Conservation (phyloP, 176 grass and related monocot species). For the Miscanthus lutarioriparius region DNA sequence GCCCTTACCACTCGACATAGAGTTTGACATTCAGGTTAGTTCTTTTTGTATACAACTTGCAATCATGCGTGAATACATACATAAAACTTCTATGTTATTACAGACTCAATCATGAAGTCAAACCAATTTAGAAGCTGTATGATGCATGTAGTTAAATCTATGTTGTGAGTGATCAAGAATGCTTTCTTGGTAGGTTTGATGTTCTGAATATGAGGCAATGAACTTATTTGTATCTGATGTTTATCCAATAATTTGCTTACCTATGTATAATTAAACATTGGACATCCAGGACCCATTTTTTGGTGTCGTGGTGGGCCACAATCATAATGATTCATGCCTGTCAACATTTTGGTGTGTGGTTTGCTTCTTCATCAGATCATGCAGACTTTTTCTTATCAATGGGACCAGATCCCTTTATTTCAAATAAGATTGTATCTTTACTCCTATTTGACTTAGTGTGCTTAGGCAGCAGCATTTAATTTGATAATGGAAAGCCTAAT, state of each 20-base stretch:
- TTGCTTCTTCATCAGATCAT: neutral
- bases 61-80: slow-evolving; percentile 11
- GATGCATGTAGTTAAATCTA: slow-evolving; percentile 17
- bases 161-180: slow-evolving; percentile 21
- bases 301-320: neutral
- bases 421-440: neutral
- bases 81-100: slow-evolving; percentile 4
- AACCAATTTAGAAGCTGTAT: neutral
- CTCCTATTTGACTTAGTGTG: neutral
- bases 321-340: neutral
- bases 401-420: neutral
- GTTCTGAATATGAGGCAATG: neutral
- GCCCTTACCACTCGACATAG: slow-evolving; percentile 92
- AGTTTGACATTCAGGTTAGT: slow-evolving; percentile 98
- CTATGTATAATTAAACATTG: neutral
- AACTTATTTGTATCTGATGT: neutral
- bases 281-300: neutral
- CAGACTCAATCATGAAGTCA: slow-evolving; percentile 1
- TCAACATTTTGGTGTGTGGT: neutral
- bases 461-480: neutral
- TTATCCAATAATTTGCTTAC: slow-evolving; percentile 8
- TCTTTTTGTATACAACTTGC: slow-evolving; percentile 31
- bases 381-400: neutral
- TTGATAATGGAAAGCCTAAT: neutral
- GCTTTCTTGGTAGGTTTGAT: slow-evolving; percentile 1